Evolutionary conservation across 169 alveolate genomes (phyloP).

Genomic region (Plasmodium yoelii): DNA sequence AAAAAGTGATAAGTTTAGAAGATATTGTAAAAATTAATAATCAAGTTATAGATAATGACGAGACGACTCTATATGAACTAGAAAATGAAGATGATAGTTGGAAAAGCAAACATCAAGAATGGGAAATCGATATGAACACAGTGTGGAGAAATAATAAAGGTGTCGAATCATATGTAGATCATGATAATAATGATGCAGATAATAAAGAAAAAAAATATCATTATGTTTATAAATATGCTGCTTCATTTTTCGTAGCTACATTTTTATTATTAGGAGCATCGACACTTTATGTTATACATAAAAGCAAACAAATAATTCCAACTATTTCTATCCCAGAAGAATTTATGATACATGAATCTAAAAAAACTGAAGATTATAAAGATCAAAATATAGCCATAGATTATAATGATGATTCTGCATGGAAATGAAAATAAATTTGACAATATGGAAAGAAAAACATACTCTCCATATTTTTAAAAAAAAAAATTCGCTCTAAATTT

Average conservation of each 20-base stretch:
- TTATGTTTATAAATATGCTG: slow-evolving; percentile 23
- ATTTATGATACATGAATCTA: not conserved
- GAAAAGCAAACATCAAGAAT: not conserved
- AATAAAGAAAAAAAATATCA: not conserved
- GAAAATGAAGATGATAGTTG: not conserved
- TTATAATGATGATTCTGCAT: not conserved
- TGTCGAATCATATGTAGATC: not conserved
- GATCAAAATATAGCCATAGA: slow-evolving; percentile 19
- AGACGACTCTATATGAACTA: not conserved
- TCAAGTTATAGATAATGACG: not conserved
- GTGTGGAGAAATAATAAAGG: not conserved
- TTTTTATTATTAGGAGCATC: slow-evolving; percentile 12
- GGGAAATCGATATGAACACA: not conserved
- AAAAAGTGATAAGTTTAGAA: not conserved
- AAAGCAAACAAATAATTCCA: not conserved
- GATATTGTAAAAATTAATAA: not conserved
- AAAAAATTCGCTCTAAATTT: too few relatives aligned
- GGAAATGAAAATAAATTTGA: slow-evolving; percentile 14
- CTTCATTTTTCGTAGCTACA: slow-evolving; percentile 16
- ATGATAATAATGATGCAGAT: not conserved
- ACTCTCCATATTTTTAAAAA: not conserved
- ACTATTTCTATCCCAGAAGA: not conserved
- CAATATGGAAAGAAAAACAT: not conserved
- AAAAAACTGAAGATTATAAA: slow-evolving; percentile 2
- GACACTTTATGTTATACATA: not conserved